Conservation (phyloP, 495 filamentous ascomycete species). For the Astrothelium subdiscretum region DNA sequence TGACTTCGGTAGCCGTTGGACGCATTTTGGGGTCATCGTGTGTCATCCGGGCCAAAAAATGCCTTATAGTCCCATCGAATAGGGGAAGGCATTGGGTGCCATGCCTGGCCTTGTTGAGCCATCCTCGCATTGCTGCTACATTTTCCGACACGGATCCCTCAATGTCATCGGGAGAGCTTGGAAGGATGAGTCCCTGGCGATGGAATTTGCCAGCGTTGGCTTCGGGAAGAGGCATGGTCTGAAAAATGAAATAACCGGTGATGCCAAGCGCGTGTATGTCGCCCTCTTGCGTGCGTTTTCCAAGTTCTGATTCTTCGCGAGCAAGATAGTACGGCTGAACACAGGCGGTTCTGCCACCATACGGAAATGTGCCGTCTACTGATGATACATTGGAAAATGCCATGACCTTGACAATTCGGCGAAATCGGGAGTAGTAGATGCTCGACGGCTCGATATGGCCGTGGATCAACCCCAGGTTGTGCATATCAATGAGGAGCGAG, state of each 20-base stretch:
- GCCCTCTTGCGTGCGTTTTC: neutral
- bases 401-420: neutral
- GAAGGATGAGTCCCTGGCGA: neutral
- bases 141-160: neutral
- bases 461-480: neutral
- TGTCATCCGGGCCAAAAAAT: neutral
- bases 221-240: neutral
- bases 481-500: neutral
- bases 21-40: neutral
- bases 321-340: neutral
- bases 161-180: neutral
- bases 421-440: neutral
- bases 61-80: neutral
- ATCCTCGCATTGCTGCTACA: neutral
- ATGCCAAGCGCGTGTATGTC: neutral
- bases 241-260: neutral
- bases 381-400: neutral
- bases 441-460: neutral
- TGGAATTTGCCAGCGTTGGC: neutral
- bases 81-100: neutral
- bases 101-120: neutral
- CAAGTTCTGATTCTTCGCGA: neutral
- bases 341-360: neutral
- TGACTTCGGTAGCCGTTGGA: neutral
- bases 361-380: neutral